Evolutionary conservation across 495 filamentous ascomycete species (phyloP), one percentile per base, ranked within the genome.

Genomic region (Daldinia childiae): DNA sequence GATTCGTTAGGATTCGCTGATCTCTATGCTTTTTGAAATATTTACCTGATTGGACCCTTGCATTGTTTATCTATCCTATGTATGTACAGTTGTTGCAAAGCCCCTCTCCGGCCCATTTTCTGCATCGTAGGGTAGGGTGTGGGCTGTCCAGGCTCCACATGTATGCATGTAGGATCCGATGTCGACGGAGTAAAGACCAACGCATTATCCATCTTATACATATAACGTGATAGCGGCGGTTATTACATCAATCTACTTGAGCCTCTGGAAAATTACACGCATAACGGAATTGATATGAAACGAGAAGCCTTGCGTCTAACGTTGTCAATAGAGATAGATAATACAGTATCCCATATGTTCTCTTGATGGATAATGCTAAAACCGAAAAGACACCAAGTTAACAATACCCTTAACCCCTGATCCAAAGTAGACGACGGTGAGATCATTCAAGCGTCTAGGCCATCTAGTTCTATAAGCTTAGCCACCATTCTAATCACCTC

Each of bases 391-490:
- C 39, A 17, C 39, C 6, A 6, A 1, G 7, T 41, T 41, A 2
- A 8, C 39, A 17, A 14, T 17, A n/a, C 51, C 9, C 15, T 2
- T 1, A 11, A n/a, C n/a, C n/a, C n/a, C n/a, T n/a, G 12, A 15
- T n/a, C 14, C 5, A 4, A 54, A 30, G 6, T 17, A 30, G 34
- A 7, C 30, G 54, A 4, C 30, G 9, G 54, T 43, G 12, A 29
- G 12, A 14, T 1, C 57, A 11, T 38, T 74, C 69, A 85, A 63
- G 83, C 82, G 76, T 97, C 94, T 78, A 97, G 75, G 9, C 95
- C 95, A 82, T 97, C 93, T 72, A 93, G 85, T 81, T 96, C 92
- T 68, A 98, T 89, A 77, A 98, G 81, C 79, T 86, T 86, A 69
- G 90, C 89, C 57, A 95, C 93, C 50, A 91, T 78, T 69, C 84